phyloP scores from a whole-genome alignment of 257 asterid genomes.

The Solanum appendiculatum region DNA sequence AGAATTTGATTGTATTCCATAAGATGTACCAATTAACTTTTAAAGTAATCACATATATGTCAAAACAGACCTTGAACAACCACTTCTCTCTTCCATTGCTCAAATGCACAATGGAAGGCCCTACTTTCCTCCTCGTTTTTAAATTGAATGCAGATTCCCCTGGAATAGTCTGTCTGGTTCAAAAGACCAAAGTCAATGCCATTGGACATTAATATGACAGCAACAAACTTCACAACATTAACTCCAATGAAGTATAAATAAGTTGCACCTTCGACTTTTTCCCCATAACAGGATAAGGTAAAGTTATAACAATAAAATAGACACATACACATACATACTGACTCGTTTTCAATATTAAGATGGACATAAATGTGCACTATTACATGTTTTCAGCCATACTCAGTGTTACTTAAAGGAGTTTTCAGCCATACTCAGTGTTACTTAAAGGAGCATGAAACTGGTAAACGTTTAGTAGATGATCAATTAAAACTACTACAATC shows the following conservation, averaged over 20 bases:
- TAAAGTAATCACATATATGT: not conserved
- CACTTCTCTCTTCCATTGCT: conserved; percentile 80
- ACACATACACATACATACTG: not conserved
- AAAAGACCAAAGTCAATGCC: conserved; percentile 16
- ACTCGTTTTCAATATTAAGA: not conserved
- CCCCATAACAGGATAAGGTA: not conserved
- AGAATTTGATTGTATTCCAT: not conserved
- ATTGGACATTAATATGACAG: not conserved
- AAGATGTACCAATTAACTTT: not conserved
- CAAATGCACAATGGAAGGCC: conserved; percentile 90
- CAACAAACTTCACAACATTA: conserved; percentile 3
- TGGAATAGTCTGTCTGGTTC: conserved; percentile 83
- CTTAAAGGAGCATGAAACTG: not conserved
- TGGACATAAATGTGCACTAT: not conserved
- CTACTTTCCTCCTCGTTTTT: conserved; percentile 81
- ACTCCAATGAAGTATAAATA: not conserved
- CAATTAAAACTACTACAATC: not conserved
- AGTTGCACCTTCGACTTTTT: not conserved
- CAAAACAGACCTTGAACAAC: conserved; percentile 58
- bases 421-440: not conserved
- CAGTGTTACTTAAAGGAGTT: not conserved
- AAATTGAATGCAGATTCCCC: conserved; percentile 83
- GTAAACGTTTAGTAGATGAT: not conserved
- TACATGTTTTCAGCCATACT: not conserved
- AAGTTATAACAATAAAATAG: not conserved